Base-by-base conservation (phyloP, 2,329 filamentous ascomycete species). In the Lecanicillium sp. region DNA sequence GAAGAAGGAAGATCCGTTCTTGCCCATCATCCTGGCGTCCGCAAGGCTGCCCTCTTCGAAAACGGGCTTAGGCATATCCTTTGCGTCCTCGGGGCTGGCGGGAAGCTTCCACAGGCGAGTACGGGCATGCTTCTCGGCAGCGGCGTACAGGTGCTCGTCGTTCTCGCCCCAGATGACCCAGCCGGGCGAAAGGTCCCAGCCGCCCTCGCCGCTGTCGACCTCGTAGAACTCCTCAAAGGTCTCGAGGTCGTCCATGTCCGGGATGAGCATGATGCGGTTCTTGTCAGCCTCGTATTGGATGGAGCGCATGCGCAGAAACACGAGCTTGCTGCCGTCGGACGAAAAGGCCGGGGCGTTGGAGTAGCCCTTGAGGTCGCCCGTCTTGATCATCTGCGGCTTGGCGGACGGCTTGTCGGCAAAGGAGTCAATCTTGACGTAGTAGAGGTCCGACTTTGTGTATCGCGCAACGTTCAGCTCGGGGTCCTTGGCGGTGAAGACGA, bases 371-470 rank as follows among this genome's bases (percentile, higher is more conserved):
- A 83, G 55, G 52, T 63, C 63, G 41, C 68, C 73, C 16, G 75
- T 81, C 54, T 70, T 68, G 36, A 60, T 45, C 14, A 72, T 62
- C 52, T 66, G 70, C 4, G 69, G 76, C 39, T 56, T 42, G 18
- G 69, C 63, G 45, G n/a, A n/a, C n/a, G 77, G 57, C 54, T 70
- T 54, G 38, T 78, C 69, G 6, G 67, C 60, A 52, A 83, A 88
- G 4, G 69, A 73, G 36, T 68, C 64, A 18, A 87, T 64, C 1
- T 79, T 73, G 4, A 84, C 72, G 34, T 81, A 76, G 58, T 92
- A 94, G 22, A 92, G 72, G 51, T 90, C 84, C 1, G 82, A 82
- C 51, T 88, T 90, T 4, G 87, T 94, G 57, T 83, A 78, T 41
- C 83, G 72, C 0, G 85, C 84, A 4, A 76, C 77, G 49, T 83